These are phyloP conservation scores for Tylopilus orsonianus DNA, from an alignment of 1,284 basidiomycete species.

Conservation along the genomic window DNA sequence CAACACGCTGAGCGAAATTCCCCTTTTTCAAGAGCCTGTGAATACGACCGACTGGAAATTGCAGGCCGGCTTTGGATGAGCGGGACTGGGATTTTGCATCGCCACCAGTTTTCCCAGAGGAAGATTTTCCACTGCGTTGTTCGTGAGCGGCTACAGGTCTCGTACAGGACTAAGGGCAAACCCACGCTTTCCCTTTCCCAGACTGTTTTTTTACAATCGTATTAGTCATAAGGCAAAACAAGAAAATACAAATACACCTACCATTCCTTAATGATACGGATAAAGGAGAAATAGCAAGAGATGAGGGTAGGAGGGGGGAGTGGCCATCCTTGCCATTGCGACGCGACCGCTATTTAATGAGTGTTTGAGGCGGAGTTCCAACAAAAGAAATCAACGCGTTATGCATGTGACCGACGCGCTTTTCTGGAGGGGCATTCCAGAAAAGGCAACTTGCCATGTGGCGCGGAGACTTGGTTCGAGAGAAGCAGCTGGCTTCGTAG, in stretches of 20 bases:
- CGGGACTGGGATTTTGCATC: constrained; percentile 59
- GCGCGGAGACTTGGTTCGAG: constrained; percentile 18
- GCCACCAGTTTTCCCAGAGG: constrained; percentile 54
- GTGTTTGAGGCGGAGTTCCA: constrained; percentile 34
- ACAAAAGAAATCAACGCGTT: constrained; percentile 34
- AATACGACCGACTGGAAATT: constrained; percentile 88
- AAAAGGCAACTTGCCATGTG: constrained; percentile 21
- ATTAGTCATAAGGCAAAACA: background rate
- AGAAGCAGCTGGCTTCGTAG: constrained; percentile 2
- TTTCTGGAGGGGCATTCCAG: constrained; percentile 7
- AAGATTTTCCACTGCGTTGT: constrained; percentile 50
- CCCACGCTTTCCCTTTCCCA: constrained; percentile 56
- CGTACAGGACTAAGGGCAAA: constrained; percentile 7
- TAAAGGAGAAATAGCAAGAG: background rate
- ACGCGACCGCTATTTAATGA: constrained; percentile 35
- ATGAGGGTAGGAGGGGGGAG: constrained; percentile 16
- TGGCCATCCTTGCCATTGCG: background rate
- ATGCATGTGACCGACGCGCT: constrained; percentile 36
- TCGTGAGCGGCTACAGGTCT: constrained; percentile 3
- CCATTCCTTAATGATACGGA: constrained; percentile 22
- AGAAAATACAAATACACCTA: background rate
- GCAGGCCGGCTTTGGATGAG: constrained; percentile 77
- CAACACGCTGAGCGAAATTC: constrained; percentile 75
- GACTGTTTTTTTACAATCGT: constrained; percentile 36
- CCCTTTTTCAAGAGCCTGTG: constrained; percentile 82